Conservation (phyloP, 2,329 filamentous ascomycete species). For the Teratosphaeria destructans region DNA sequence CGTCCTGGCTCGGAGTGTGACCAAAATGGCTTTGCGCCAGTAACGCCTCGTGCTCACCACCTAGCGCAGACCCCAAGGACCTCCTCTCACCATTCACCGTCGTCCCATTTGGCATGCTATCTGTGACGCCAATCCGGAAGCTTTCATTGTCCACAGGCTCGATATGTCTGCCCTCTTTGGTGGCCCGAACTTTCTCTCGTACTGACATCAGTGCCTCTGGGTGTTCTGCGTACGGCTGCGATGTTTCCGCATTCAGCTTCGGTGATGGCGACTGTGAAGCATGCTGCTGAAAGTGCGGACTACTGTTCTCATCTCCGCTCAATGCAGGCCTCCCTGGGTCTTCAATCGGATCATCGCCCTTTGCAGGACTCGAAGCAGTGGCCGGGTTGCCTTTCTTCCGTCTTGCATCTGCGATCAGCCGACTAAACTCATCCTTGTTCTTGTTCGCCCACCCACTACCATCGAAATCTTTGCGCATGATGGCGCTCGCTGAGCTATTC, state of each 20-base stretch:
- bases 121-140: slow-evolving; percentile 5
- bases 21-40: slow-evolving; percentile 2
- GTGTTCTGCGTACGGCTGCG: slow-evolving; percentile 16
- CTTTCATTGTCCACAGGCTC: slow-evolving; percentile 13
- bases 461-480: slow-evolving; percentile 87
- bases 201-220: slow-evolving; percentile 15
- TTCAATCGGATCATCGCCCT: slow-evolving; percentile 6
- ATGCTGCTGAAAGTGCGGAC: slow-evolving; percentile 4
- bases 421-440: slow-evolving; percentile 66
- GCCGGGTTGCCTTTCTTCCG: slow-evolving; percentile 35
- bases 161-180: slow-evolving; percentile 11
- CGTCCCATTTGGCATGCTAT: neutral
- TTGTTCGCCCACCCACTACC: slow-evolving; percentile 61
- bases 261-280: neutral
- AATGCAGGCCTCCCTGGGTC: slow-evolving; percentile 1
- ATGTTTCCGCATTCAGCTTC: neutral
- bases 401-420: slow-evolving; percentile 67
- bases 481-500: slow-evolving; percentile 20
- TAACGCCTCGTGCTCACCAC: neutral
- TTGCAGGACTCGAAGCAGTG: slow-evolving; percentile 5
- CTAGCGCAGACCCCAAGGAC: neutral
- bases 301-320: slow-evolving; percentile 1
- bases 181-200: slow-evolving; percentile 15
- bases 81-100: neutral
- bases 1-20: slow-evolving; percentile 9